These are phyloP conservation scores for Aureobasidium sp. DNA, from an alignment of 2,329 filamentous ascomycete species.

Conservation along the genomic window DNA sequence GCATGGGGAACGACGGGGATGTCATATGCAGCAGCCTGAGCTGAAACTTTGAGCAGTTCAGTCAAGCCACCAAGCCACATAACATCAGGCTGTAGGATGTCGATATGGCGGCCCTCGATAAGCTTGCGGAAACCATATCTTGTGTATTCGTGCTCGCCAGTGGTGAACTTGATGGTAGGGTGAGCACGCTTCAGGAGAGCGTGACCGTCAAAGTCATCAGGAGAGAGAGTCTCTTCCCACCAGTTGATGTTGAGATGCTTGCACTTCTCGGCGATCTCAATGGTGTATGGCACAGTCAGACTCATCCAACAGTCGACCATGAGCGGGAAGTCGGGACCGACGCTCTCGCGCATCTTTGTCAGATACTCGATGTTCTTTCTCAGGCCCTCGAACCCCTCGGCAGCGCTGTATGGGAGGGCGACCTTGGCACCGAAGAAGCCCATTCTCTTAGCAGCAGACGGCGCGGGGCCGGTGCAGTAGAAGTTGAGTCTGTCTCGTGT, in stretches of 20 bases:
- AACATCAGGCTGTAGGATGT: slow-evolving; percentile 91
- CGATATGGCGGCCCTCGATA: slow-evolving; percentile 80
- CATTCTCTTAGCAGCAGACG: slow-evolving; percentile 68
- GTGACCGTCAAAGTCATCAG: slow-evolving; percentile 88
- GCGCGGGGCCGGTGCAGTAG: slow-evolving; percentile 89
- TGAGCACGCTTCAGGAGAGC: slow-evolving; percentile 84
- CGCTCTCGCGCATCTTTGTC: slow-evolving; percentile 69
- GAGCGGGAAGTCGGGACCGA: slow-evolving; percentile 83
- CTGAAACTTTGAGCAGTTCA: slow-evolving; percentile 79
- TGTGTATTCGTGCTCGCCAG: slow-evolving; percentile 92
- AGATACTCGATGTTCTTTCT: slow-evolving; percentile 87
- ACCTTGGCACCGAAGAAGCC: slow-evolving; percentile 90
- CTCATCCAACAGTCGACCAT: slow-evolving; percentile 98
- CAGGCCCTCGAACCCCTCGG: slow-evolving; percentile 72
- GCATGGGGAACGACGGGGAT: slow-evolving; percentile 93
- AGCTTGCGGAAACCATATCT: slow-evolving; percentile 92
- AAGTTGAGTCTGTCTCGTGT: slow-evolving; percentile 76
- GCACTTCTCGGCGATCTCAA: slow-evolving; percentile 77
- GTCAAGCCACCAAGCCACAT: slow-evolving; percentile 97
- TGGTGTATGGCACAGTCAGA: slow-evolving; percentile 84
- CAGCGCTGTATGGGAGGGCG: slow-evolving; percentile 78
- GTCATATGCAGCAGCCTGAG: slow-evolving; percentile 86
- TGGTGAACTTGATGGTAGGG: slow-evolving; percentile 86
- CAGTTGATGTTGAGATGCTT: slow-evolving; percentile 84
- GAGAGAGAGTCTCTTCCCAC: slow-evolving; percentile 92